These are phyloP conservation scores for Boletus austroedulis DNA, from an alignment of 1,284 basidiomycete species.

Conservation along the genomic window DNA sequence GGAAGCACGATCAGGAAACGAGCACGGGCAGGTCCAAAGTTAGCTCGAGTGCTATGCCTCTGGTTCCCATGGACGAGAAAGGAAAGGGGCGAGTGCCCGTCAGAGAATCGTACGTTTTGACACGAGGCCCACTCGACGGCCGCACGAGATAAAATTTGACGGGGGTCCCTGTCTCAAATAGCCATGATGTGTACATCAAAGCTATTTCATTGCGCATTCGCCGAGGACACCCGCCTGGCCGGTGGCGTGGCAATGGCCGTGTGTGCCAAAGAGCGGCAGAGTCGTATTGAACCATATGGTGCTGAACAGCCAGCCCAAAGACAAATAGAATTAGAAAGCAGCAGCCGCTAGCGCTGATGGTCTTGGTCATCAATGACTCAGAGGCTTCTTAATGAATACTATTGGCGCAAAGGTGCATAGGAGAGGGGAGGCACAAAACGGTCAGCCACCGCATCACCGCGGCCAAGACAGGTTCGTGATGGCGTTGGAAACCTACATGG, in stretches of 20 bases:
- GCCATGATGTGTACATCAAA: not conserved
- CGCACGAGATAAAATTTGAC: not conserved
- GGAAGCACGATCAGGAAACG: slow-evolving; percentile 4
- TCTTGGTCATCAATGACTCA: not conserved
- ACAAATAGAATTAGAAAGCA: too few relatives aligned
- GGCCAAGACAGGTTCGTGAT: slow-evolving; percentile 6
- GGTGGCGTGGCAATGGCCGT: not conserved
- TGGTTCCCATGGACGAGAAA: slow-evolving; percentile 2
- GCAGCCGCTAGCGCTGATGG: not conserved
- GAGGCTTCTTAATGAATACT: not conserved
- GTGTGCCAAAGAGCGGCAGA: not conserved
- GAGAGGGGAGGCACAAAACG: not conserved
- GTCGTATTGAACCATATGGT: not conserved
- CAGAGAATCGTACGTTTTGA: not conserved
- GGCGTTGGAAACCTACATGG: not conserved
- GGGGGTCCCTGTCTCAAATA: not conserved
- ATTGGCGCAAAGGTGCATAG: not conserved
- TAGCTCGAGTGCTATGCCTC: slow-evolving; percentile 3
- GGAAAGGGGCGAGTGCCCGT: not conserved
- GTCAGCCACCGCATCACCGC: not conserved
- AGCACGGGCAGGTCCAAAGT: not conserved
- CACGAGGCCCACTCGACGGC: not conserved
- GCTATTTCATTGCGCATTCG: not conserved
- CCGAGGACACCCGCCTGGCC: too few relatives aligned
- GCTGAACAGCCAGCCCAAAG: not conserved